Evolutionary conservation across 2,329 filamentous ascomycete genomes (phyloP), one percentile per base, ranked within the genome.

Genomic region (Neopestalotiopsis clavispora): DNA sequence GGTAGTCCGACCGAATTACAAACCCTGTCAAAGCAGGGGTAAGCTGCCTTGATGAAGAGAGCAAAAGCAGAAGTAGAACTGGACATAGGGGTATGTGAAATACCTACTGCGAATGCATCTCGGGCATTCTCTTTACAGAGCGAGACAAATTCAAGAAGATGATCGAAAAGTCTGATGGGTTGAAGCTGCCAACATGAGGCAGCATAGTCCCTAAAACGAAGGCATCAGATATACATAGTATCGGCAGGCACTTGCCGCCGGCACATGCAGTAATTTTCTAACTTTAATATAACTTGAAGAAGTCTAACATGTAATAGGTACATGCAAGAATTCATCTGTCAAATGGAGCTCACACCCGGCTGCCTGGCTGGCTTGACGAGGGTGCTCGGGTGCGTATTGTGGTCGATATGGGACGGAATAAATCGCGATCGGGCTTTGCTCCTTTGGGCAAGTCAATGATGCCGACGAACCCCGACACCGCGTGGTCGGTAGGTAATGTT

Each of bases 171-270:
- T 28, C 23, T 28, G 23, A 28, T 28, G 23, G 23, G 23, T 28
- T 28, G 23, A 17, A 49, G 14, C 14, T n/a, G 42, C 42, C n/a
- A 13, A 14, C 14, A 6, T 4, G n/a, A 49, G 42, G 42, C 42
- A 49, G 42, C 14, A 49, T 14, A 7, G 14, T 49, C 42, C 14
- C 13, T 49, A n/a, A 49, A 49, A 14, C 42, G n/a, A 49, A 49
- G 56, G 23, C 20, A 13, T 59, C 30, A 23, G 56, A 59, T 13
- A 28, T 28, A 28, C 23, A 28, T 28, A 28, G 20, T 59, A 59
- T 28, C 56, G 56, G 59, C 59, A 62, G 34, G 59, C 59, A 62
- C 32, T 62, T 62, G 59, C 59, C 59, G 59, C 59, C 59, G 59
- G 59, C 59, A 62, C 38, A 12, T 34, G 10, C n/a, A 62, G 13